phyloP scores from a whole-genome alignment of 208 protist genomes.

The Jaenimonas drosophilae region DNA sequence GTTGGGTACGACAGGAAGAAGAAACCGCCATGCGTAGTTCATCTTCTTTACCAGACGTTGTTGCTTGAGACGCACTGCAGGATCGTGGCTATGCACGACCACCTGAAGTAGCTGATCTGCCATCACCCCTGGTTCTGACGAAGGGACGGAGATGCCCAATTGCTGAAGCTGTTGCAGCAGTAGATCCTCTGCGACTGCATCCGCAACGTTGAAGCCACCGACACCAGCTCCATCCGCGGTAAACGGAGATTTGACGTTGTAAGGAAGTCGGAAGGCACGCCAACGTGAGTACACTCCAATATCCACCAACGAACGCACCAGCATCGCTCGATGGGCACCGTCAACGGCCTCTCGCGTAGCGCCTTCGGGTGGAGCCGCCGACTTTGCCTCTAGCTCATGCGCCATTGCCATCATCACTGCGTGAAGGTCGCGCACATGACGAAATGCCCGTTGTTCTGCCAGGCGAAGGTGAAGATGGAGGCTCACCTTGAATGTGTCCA shows the following conservation, averaged over 20 bases:
- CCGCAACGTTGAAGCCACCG: constrained; percentile 11
- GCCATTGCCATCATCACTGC: constrained; percentile 20
- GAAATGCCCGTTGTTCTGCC: constrained; percentile 17
- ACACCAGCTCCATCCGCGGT: neutral
- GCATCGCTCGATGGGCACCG: neutral
- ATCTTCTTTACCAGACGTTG: constrained; percentile 26
- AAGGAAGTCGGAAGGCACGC: constrained; percentile 79
- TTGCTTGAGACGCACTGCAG: constrained; percentile 12
- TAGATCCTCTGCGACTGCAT: constrained; percentile 45
- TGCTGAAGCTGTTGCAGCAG: constrained; percentile 19
- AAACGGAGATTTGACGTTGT: constrained; percentile 63
- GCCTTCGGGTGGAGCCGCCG: neutral
- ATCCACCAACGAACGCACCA: constrained; percentile 54
- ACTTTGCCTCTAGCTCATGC: neutral
- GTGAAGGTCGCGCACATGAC: constrained; percentile 48
- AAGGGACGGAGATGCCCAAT: constrained; percentile 3
- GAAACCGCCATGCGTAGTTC: constrained; percentile 34
- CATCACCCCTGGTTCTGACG: constrained; percentile 18
- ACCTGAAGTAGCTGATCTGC: constrained; percentile 14
- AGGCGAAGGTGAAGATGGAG: constrained; percentile 81
- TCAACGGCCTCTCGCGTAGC: neutral
- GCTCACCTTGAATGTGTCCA: constrained; percentile 36
- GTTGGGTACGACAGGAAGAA: constrained; percentile 56
- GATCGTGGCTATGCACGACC: constrained; percentile 9
- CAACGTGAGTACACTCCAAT: constrained; percentile 82